A percentile compares a stretch with the other conserved stretches of the same genome.
These are phyloP conservation scores for Lactifluus rugatus DNA, from an alignment of 768 basidiomycete genomes.

Conservation along the genomic window DNA sequence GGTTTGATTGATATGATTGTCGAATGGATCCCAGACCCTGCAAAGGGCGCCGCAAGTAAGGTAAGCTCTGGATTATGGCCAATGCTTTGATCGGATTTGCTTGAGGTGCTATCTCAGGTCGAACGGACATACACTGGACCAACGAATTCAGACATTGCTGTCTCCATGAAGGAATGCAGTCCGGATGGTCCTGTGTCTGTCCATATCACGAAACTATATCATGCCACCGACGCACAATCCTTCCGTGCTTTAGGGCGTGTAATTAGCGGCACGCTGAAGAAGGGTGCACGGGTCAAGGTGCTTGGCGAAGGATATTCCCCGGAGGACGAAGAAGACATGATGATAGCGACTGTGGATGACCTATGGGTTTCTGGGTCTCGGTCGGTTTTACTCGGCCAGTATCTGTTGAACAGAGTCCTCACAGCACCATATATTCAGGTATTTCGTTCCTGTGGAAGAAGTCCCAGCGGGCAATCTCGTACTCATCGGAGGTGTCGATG, in stretches of 20 bases:
- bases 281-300: constrained; percentile 85
- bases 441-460: constrained; percentile 83
- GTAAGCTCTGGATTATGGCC: constrained; percentile 27
- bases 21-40: constrained; percentile 81
- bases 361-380: constrained; percentile 88
- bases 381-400: constrained; percentile 32
- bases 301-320: constrained; percentile 95
- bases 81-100: constrained; percentile 1
- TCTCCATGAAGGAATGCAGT: constrained; percentile 75
- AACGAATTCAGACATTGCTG: constrained; percentile 67
- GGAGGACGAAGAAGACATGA: constrained; percentile 99
- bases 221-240: constrained; percentile 91
- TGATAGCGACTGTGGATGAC: constrained; percentile 71
- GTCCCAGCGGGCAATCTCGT: constrained; percentile 89
- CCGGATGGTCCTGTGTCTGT: constrained; percentile 85
- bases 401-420: not conserved
- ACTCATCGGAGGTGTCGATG: constrained; percentile 85
- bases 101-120: constrained; percentile 35
- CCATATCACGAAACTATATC: constrained; percentile 89
- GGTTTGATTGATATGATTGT: constrained; percentile 91
- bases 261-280: constrained; percentile 80
- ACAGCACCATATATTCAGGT: constrained; percentile 37
- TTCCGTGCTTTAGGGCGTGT: constrained; percentile 96
- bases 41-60: constrained; percentile 49
- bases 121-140: constrained; percentile 85